Conservation (phyloP, 306 rosid genomes). For the Alnus glutinosa region DNA sequence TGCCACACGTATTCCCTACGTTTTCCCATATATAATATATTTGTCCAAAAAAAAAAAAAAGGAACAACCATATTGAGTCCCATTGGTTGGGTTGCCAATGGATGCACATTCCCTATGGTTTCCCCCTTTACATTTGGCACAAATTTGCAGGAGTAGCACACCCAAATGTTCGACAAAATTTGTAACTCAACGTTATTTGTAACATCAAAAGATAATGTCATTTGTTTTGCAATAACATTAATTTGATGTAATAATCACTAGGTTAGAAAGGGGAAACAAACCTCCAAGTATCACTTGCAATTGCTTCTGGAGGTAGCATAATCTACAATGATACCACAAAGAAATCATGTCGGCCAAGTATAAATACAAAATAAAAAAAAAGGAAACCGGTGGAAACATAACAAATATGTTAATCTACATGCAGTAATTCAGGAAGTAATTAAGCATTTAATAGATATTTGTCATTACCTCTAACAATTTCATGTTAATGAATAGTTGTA, state of each 20-base stretch:
- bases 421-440: background rate
- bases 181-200: background rate
- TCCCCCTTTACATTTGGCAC: background rate
- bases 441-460: background rate
- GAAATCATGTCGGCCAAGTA: conserved; percentile 14
- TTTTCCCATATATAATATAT: no score
- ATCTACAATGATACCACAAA: conserved; percentile 58
- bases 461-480: background rate
- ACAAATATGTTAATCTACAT: background rate
- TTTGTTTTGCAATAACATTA: background rate
- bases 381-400: background rate
- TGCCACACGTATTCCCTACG: no score
- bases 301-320: conserved; percentile 87
- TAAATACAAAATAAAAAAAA: conserved; percentile 11
- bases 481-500: background rate
- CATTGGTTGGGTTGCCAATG: background rate
- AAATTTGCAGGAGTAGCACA: background rate
- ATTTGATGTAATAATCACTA: background rate
- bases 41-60: background rate
- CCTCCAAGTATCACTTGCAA: conserved; percentile 88
- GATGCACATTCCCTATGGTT: background rate
- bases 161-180: no score
- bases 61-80: background rate
- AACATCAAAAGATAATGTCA: background rate
- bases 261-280: conserved; percentile 21